Conservation (phyloP, 257 asterid species). For the Nicotiana paniculata region DNA sequence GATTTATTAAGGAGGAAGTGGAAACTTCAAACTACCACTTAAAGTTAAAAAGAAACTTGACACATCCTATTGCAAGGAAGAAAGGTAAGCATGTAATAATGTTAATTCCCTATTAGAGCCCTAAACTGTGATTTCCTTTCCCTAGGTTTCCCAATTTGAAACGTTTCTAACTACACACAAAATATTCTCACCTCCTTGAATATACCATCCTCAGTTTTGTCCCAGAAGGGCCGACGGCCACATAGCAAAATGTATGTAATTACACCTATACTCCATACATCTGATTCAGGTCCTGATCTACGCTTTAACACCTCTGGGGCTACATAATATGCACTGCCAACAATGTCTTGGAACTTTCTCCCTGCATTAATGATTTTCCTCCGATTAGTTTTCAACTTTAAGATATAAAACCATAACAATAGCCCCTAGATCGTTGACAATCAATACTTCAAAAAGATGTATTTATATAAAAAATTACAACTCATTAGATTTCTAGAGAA, state of each 20-base stretch:
- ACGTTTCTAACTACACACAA: neutral
- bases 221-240: conserved; percentile 99
- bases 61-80: neutral
- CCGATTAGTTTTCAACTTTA: neutral
- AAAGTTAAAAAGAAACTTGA: neutral
- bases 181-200: conserved; percentile 72
- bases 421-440: neutral
- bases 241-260: conserved; percentile 94
- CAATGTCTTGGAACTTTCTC: conserved; percentile 83
- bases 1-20: neutral
- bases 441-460: neutral
- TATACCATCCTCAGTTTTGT: conserved; percentile 97
- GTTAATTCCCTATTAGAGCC: neutral
- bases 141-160: neutral
- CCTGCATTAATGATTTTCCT: conserved; percentile 33
- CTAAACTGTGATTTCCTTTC: neutral
- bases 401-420: neutral
- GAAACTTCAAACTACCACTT: neutral
- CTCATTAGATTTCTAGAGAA: neutral
- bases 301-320: conserved; percentile 99
- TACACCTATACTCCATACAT: conserved; percentile 99
- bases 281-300: conserved; percentile 98
- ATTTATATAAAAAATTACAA: neutral
- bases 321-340: conserved; percentile 98
- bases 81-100: neutral